Evolutionary conservation across 1,139 yeast species (phyloP).

Genomic region (Geotrichum aggregatum): DNA sequence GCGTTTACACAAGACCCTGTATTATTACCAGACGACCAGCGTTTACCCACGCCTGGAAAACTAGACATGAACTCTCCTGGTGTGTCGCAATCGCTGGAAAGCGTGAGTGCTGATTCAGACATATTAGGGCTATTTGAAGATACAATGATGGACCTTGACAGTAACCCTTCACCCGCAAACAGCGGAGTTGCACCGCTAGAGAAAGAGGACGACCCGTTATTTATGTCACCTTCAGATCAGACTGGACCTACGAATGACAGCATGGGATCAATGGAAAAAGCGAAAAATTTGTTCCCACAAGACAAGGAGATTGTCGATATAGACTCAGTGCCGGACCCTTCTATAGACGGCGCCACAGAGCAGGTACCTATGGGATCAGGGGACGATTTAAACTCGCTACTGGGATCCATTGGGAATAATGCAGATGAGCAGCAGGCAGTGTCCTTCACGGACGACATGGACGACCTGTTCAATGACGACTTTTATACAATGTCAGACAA

Average conservation of each 20-base stretch:
- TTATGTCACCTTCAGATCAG: constrained; percentile 3
- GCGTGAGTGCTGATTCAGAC: constrained; percentile 3
- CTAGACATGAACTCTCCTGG: neutral
- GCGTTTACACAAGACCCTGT: constrained; percentile 1
- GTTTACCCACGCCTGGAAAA: neutral
- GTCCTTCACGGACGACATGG: constrained; percentile 20
- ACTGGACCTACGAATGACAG: neutral
- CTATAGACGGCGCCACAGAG: neutral
- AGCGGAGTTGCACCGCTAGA: neutral
- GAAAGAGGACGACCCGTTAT: neutral
- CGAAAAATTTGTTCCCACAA: neutral
- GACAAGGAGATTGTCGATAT: neutral
- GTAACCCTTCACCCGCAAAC: neutral
- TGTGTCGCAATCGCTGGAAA: neutral
- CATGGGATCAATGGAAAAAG: neutral
- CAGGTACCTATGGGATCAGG: neutral
- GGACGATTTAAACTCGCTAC: constrained; percentile 24
- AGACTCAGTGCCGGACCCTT: neutral
- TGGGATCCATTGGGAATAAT: constrained; percentile 23
- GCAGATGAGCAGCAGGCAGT: constrained; percentile 12
- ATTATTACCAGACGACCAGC: neutral
- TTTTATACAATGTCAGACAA: constrained; percentile 3
- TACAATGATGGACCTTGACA: constrained; percentile 14
- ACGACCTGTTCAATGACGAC: constrained; percentile 15
- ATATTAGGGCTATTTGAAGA: constrained; percentile 5